phyloP scores from a whole-genome alignment of 2,329 filamentous ascomycete genomes.

The Aspergillus pseudoviridinutans region DNA sequence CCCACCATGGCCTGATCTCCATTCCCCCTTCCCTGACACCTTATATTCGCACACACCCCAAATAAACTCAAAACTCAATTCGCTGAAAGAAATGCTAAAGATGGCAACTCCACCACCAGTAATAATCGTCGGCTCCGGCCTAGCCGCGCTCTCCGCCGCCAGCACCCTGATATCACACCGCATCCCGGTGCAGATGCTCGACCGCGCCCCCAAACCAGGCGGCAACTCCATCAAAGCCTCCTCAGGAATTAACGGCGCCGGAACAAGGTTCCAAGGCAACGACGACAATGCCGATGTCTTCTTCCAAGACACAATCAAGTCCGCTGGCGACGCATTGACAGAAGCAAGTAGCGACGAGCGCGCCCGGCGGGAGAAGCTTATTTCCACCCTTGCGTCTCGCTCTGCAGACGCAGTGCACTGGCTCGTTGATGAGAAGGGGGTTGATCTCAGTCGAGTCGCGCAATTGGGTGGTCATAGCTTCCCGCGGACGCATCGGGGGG shows the following conservation, averaged over 20 bases:
- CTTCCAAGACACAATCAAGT: constrained; percentile 54
- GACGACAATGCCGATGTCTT: constrained; percentile 41
- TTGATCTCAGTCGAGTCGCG: constrained; percentile 57
- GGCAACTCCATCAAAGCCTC: constrained; percentile 66
- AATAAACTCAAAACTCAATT: not conserved
- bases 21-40: not conserved
- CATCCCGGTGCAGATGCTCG: constrained; percentile 55
- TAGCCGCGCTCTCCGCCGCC: constrained; percentile 60
- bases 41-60: not conserved
- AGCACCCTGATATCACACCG: constrained; percentile 52
- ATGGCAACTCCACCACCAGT: constrained; percentile 27
- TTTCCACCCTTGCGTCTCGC: constrained; percentile 46
- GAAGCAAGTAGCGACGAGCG: constrained; percentile 27
- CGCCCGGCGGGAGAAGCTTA: constrained; percentile 40
- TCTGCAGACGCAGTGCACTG: constrained; percentile 53
- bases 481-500: constrained; percentile 56
- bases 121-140: constrained; percentile 62
- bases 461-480: constrained; percentile 57
- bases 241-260: constrained; percentile 62
- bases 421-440: constrained; percentile 53
- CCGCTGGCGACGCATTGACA: constrained; percentile 45
- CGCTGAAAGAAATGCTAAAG: not conserved
- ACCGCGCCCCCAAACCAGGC: constrained; percentile 57
- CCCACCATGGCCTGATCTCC: not conserved
- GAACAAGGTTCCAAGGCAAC: constrained; percentile 53